Evolutionary conservation across 2,329 filamentous ascomycete species (phyloP).

Genomic region (Westerdykella sp.): DNA sequence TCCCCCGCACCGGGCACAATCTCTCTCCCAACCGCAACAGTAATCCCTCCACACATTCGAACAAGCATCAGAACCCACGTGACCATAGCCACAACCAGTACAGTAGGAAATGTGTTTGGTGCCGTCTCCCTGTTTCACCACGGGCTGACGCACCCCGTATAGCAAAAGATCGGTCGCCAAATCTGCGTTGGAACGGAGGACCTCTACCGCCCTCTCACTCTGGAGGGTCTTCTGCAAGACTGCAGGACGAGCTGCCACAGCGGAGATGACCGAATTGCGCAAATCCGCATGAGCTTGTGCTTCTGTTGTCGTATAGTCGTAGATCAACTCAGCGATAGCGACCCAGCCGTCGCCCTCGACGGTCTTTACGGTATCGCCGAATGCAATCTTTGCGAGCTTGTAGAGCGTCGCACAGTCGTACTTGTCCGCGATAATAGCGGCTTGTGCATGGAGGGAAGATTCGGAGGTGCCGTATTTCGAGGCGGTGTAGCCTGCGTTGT

Average conservation of each 20-base stretch:
- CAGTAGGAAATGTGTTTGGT: slow-evolving; percentile 6
- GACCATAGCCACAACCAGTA: slow-evolving; percentile 7
- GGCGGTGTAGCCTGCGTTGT: slow-evolving; percentile 8
- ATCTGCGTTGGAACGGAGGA: slow-evolving; percentile 14
- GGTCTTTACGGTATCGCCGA: slow-evolving; percentile 6
- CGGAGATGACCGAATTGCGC: slow-evolving; percentile 6
- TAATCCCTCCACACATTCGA: slow-evolving; percentile 1
- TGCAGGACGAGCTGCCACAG: slow-evolving; percentile 4
- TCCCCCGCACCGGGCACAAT: slow-evolving; percentile 4
- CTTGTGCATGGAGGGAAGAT: slow-evolving; percentile 17
- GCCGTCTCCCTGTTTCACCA: slow-evolving; percentile 1
- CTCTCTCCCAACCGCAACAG: not conserved
- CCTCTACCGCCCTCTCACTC: slow-evolving; percentile 5
- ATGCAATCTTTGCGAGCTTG: slow-evolving; percentile 12
- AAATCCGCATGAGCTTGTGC: slow-evolving; percentile 9
- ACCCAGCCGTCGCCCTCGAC: slow-evolving; percentile 13
- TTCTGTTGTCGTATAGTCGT: slow-evolving; percentile 13
- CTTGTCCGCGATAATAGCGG: slow-evolving; percentile 16
- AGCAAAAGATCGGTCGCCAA: slow-evolving; percentile 15
- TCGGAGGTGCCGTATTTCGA: slow-evolving; percentile 8
- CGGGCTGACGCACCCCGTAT: slow-evolving; percentile 3
- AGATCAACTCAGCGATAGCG: slow-evolving; percentile 12
- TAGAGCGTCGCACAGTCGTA: slow-evolving; percentile 17
- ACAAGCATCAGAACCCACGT: slow-evolving; percentile 5
- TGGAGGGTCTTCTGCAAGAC: slow-evolving; percentile 5